Conservation (phyloP, 257 asterid species). For the Linaria vulgaris region DNA sequence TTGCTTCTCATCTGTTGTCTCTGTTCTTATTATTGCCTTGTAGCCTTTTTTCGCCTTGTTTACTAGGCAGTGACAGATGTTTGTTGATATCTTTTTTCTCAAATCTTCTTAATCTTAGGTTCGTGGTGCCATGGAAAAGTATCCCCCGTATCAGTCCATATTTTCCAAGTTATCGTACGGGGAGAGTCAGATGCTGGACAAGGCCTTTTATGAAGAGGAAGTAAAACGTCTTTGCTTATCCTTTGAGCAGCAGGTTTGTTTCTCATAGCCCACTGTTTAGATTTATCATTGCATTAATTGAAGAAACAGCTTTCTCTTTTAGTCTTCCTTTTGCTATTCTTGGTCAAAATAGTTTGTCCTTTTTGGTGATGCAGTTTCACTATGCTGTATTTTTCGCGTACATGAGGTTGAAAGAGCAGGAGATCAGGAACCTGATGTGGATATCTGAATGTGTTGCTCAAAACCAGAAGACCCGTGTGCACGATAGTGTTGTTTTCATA, state of each 20-base stretch:
- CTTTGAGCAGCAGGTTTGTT: conserved; percentile 91
- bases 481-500: conserved; percentile 87
- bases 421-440: conserved; percentile 97
- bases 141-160: conserved; percentile 84
- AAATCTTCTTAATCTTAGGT: conserved; percentile 45
- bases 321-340: neutral
- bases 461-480: conserved; percentile 92
- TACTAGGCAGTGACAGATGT: conserved; percentile 4
- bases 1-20: conserved; percentile 17
- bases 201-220: conserved; percentile 96
- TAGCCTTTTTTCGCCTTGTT: neutral
- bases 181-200: conserved; percentile 97
- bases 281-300: no score
- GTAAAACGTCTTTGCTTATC: conserved; percentile 92
- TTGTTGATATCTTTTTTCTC: conserved; percentile 6
- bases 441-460: conserved; percentile 96
- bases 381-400: conserved; percentile 85
- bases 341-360: neutral
- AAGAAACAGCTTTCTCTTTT: neutral
- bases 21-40: conserved; percentile 3
- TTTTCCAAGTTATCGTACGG: conserved; percentile 82
- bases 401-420: conserved; percentile 93
- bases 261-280: conserved; percentile 4
- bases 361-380: conserved; percentile 67
- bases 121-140: conserved; percentile 85